phyloP scores from a whole-genome alignment of 805 yeast species.

The Zygoascus bituminiphila region DNA sequence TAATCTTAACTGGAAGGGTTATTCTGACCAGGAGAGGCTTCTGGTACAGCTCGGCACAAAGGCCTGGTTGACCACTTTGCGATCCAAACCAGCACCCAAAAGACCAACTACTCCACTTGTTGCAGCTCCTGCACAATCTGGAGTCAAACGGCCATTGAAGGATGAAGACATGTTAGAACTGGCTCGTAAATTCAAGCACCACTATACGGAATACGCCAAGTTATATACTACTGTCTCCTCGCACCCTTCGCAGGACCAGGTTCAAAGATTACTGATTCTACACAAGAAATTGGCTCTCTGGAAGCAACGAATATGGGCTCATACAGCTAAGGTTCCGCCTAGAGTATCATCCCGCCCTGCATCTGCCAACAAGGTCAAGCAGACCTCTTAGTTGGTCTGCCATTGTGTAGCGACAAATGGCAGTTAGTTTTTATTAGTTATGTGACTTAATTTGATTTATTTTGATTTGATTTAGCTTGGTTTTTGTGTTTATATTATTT shows the following conservation, averaged over 20 bases:
- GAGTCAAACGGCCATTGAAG: background rate
- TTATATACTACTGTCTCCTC: conserved; percentile 32
- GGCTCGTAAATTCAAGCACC: conserved; percentile 39
- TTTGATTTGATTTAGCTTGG: too few relatives aligned
- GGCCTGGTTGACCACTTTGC: background rate
- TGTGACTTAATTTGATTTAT: too few relatives aligned
- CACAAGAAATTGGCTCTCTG: conserved; percentile 46
- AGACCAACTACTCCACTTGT: background rate
- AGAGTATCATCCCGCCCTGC: background rate
- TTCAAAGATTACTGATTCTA: conserved; percentile 38
- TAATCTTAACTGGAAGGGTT: background rate
- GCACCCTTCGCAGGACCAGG: conserved; percentile 17
- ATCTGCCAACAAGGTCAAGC: background rate
- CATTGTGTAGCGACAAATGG: too few relatives aligned
- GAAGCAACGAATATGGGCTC: conserved; percentile 49
- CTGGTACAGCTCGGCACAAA: background rate
- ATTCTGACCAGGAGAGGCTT: background rate
- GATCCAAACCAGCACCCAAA: conserved; percentile 4
- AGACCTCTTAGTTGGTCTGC: too few relatives aligned
- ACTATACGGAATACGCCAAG: conserved; percentile 42
- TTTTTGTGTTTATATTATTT: too few relatives aligned
- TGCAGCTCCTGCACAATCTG: background rate
- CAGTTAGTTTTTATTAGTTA: too few relatives aligned
- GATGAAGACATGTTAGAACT: conserved; percentile 34
- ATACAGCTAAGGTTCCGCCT: background rate